Conservation (phyloP, 805 yeast genomes). For the Saccharomycopsis selenospora region DNA sequence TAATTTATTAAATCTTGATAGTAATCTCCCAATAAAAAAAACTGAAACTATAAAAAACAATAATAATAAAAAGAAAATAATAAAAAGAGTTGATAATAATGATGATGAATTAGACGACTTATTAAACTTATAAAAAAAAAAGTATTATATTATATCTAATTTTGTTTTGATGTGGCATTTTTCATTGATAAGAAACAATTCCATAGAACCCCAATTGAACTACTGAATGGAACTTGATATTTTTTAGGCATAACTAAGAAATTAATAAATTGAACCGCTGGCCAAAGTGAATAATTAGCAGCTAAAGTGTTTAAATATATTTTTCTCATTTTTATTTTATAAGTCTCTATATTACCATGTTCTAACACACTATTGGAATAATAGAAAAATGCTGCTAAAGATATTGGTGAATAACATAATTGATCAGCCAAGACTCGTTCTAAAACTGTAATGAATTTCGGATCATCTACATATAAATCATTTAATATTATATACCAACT, state of each 20-base stretch:
- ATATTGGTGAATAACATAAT: slow-evolving; percentile 79
- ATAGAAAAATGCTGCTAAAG: slow-evolving; percentile 70
- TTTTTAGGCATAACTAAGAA: slow-evolving; percentile 61
- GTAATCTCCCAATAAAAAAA: too few relatives aligned
- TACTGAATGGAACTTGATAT: slow-evolving; percentile 86
- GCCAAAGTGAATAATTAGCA: slow-evolving; percentile 72
- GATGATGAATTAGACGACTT: slow-evolving; percentile 22
- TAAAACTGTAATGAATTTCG: slow-evolving; percentile 75
- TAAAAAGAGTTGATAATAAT: not conserved
- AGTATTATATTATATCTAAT: not conserved
- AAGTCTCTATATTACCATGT: slow-evolving; percentile 56
- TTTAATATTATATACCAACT: slow-evolving; percentile 86
- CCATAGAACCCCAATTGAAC: slow-evolving; percentile 86
- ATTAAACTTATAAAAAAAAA: slow-evolving; percentile 18
- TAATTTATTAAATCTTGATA: slow-evolving; percentile 20
- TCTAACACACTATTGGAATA: slow-evolving; percentile 82
- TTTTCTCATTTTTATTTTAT: slow-evolving; percentile 54
- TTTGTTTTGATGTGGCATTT: slow-evolving; percentile 41
- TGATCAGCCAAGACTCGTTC: slow-evolving; percentile 89
- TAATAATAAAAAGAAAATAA: not conserved
- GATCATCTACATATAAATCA: slow-evolving; percentile 67
- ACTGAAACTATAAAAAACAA: not conserved
- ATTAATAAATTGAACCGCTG: slow-evolving; percentile 70
- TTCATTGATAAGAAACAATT: slow-evolving; percentile 84
- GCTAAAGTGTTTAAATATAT: slow-evolving; percentile 63